phyloP scores from a whole-genome alignment of 2,329 filamentous ascomycete species.

The Talaromyces sp. region DNA sequence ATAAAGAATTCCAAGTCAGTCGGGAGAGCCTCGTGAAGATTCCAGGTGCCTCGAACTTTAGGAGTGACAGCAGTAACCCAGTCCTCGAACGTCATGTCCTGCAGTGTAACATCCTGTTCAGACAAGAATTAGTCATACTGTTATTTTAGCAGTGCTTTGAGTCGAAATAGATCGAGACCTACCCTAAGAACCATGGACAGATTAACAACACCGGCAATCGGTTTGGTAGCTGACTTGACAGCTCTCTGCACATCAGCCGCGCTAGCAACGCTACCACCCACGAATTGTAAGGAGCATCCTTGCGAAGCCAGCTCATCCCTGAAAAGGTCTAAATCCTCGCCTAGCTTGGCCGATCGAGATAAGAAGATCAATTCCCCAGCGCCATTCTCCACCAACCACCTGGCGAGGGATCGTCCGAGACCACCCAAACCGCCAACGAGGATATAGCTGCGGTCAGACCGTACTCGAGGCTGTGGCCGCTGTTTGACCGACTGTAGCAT shows the following conservation, averaged over 20 bases:
- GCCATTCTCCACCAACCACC: slow-evolving; percentile 48
- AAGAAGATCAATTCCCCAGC: slow-evolving; percentile 52
- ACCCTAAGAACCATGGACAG: slow-evolving; percentile 41
- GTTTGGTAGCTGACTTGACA: neutral
- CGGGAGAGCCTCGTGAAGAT: slow-evolving; percentile 12
- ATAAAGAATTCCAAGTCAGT: slow-evolving; percentile 23
- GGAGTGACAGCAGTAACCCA: slow-evolving; percentile 11
- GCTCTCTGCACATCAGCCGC: neutral
- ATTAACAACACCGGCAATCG: slow-evolving; percentile 38
- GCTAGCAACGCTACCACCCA: neutral
- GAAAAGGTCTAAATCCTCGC: slow-evolving; percentile 16
- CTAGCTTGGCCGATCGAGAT: slow-evolving; percentile 46
- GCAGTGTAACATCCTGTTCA: slow-evolving; percentile 20
- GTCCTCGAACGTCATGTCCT: slow-evolving; percentile 17
- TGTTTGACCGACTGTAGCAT: slow-evolving; percentile 9
- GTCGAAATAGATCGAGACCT: neutral
- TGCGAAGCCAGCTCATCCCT: neutral
- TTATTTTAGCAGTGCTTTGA: neutral
- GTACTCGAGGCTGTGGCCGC: neutral
- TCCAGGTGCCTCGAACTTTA: slow-evolving; percentile 18
- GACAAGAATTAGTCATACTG: neutral
- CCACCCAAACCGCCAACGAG: slow-evolving; percentile 57
- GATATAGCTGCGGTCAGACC: slow-evolving; percentile 47
- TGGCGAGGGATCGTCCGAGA: slow-evolving; percentile 51
- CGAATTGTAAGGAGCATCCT: slow-evolving; percentile 17